Base-by-base conservation (phyloP, 2,329 filamentous ascomycete species). In the Passalora sequoiae region DNA sequence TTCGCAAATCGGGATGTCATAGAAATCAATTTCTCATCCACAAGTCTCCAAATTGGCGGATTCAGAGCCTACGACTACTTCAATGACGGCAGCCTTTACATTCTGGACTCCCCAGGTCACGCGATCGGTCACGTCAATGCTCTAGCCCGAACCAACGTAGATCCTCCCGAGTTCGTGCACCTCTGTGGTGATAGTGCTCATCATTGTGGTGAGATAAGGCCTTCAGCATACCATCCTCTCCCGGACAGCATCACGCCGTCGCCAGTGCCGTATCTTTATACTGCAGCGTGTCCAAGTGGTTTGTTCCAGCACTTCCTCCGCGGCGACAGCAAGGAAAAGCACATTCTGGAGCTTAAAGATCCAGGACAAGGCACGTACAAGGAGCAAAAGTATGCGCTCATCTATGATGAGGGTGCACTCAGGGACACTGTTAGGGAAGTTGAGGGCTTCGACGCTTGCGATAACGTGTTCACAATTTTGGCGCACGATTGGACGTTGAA, bases 21-120 rank as follows among this genome's bases (percentile, higher is more conserved):
- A 4, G 58, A 60, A 33, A 46, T 62, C 10, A 28, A 43, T 17
- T 62, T 65, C 17, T 40, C 37, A 10, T 49, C 56, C 13, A 45
- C n/a, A n/a, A n/a, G 28, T 7, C 31, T 66, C 9, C 56, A 60
- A 25, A 66, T 72, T 21, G 69, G 67, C 2, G 51, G 59, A 6
- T 70, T 72, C 44, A 48, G 58, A 20, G 70, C 70, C 2, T 53
- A 61, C 17, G 74, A 78, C 51, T 76, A 68, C 51, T 78, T 76
- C 42, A 66, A 67, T 2, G 74, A 78, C 51, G 74, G 73, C 1
- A 68, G 61, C 15, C 73, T 78, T 44, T 76, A 75, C 50, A 60
- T 77, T 3, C 60, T 77, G 19, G 59, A 72, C 48, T 63, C 67
- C 4, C 72, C 73, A 0, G 75, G 75, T 1, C 73, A 76, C 53